These are phyloP conservation scores for Nicotiana rustica DNA, from an alignment of 305 asterid species.

Conservation along the genomic window DNA sequence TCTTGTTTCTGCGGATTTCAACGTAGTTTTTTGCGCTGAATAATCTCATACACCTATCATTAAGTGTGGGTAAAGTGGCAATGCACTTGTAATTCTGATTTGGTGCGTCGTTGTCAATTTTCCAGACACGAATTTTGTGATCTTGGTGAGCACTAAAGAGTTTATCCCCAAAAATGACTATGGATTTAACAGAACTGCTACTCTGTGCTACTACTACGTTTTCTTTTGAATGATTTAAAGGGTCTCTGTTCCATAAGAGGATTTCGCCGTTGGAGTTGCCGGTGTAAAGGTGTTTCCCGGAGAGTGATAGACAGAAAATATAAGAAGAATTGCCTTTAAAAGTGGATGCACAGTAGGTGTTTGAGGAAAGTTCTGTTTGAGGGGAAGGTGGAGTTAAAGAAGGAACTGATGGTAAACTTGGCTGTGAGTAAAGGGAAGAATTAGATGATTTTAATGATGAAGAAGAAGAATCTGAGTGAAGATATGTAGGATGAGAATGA, in stretches of 20 bases:
- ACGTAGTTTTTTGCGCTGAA: constrained; percentile 71
- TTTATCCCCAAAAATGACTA: no score
- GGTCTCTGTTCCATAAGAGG: constrained; percentile 52
- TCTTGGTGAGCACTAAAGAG: no score
- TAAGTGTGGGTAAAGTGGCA: constrained; percentile 68
- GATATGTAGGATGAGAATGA: no score
- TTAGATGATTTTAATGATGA: no score
- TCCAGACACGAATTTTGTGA: no score
- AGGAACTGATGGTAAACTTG: no score
- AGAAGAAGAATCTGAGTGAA: no score
- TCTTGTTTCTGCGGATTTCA: constrained; percentile 65
- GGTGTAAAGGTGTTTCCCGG: constrained; percentile 64
- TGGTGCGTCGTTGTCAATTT: no score
- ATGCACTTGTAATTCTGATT: constrained; percentile 56
- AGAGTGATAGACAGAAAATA: constrained; percentile 53
- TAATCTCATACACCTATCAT: constrained; percentile 63
- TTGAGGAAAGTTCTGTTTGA: no score
- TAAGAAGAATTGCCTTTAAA: neutral
- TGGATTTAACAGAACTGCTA: constrained; percentile 57
- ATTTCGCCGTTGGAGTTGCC: constrained; percentile 73
- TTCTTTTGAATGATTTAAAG: neutral
- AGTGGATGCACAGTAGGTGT: no score
- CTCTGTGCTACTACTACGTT: constrained; percentile 38
- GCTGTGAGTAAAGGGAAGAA: neutral
- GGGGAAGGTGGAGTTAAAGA: no score